Base-by-base conservation (phyloP, 225 moss, liverwort and hornwort species). In the Polytrichum formosum region DNA sequence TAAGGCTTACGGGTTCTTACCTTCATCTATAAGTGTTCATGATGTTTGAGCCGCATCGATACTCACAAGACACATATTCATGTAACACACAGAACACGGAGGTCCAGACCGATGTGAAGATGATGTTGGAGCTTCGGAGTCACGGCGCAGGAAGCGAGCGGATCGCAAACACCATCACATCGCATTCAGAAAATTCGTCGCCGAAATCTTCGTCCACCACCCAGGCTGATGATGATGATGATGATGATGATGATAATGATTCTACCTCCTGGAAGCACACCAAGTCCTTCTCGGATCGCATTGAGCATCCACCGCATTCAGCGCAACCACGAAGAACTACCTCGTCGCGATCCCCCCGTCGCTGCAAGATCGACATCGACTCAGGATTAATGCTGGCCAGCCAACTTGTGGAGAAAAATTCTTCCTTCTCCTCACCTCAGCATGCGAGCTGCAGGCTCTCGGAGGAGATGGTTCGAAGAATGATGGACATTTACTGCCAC, bases 381-480 rank as follows among this genome's bases (percentile, higher is more conserved):
- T 20, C 58, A 20, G 58, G 58, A 8, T 29, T 29, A 30, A 22
- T 54, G 1, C 70, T 78, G 75, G 70, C 56, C 65, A 73, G 80
- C 28, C 75, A 80, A 20, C 81, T 83, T 4, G 68, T 73, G 66
- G 80, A 81, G 23, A 85, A 85, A 2, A 96, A 90, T 75, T 68
- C 13, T 75, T 67, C 46, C 46, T 16, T 9, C 37, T 37, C 46
- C 13, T 46, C 46, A 13, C 13, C 46, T 13, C 46, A 46, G 4
- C 13, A 4, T 46, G 46, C 46, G 13, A 46, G 46, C 46, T 46
- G 46, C 30, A 62, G 75, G 18, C 73, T 96, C 26, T 90, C 95
- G 5, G 93, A 93, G 67, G 91, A 96, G 83, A 92, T 96, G 93
- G 84, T 93, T 54, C 86, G 77, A 26, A 91, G 95, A 75, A 93